Evolutionary conservation across 2,329 filamentous ascomycete genomes (phyloP), one percentile per base, ranked within the genome.

Genomic region (Pseudogymnoascus sp.): DNA sequence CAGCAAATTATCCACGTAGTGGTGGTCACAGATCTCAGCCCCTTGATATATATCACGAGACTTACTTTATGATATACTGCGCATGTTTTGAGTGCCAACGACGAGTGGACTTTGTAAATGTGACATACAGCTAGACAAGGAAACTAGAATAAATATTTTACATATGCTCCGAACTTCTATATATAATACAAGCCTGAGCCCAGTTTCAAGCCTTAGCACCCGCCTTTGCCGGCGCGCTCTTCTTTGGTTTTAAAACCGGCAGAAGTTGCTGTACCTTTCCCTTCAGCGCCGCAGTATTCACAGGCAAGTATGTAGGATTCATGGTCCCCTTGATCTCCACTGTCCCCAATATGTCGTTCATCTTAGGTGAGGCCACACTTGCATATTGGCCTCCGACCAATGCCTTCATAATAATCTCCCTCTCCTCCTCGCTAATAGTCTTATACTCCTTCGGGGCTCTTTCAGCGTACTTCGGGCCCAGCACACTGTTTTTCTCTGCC

Each of bases 231-330:
- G 51, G 29, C 10, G 51, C 51, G 11, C 26, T 18, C 51, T 54
- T 54, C 47, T 18, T 57, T 29, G 61, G 42, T 45, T 61, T 62
- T 18, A 63, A 14, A 34, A 57, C 37, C 47, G 72, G 71, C 29
- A 74, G 60, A 37, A 73, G 54, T 36, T 67, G 61, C 29, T 59
- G 62, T 42, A 74, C 26, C 67, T 72, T 74, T 34, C 66, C 68
- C 59, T 70, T 67, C 40, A 74, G 66, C 23, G 67, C 67, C 60
- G 65, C 68, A 29, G 64, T 62, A 64, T 74, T 68, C 23, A 63
- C 66, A 36, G 70, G 65, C 29, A 73, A 64, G 65, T 71, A 73
- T 16, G 73, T 73, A 68, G 71, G 70, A 39, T 74, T 74, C 63
- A 67, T 67, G 29, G 64, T 68, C 12, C 68, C 64, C 36, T 70